phyloP scores from a whole-genome alignment of 1,284 basidiomycete genomes.

The Cryptococcus sp. region DNA sequence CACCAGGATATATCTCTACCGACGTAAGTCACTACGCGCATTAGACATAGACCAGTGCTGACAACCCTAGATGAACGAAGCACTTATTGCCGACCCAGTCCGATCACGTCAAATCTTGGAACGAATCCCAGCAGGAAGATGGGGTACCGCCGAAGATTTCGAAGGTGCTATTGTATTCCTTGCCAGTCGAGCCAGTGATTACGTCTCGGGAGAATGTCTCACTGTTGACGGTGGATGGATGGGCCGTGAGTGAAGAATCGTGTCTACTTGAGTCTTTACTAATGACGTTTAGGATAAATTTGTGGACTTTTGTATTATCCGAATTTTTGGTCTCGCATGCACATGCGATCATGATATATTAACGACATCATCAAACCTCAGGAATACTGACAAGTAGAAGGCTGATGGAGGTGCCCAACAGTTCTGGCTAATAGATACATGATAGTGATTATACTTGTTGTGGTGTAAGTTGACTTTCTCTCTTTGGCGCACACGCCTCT shows the following conservation, averaged over 20 bases:
- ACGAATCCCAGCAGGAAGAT: conserved; percentile 83
- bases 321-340: no score
- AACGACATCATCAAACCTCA: no score
- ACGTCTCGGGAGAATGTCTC: conserved; percentile 74
- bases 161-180: conserved; percentile 87
- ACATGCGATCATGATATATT: no score
- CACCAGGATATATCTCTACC: conserved; percentile 87
- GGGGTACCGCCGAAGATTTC: conserved; percentile 85
- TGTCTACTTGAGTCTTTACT: no score
- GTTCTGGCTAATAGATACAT: no score
- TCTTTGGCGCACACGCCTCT: not conserved
- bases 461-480: no score
- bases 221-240: conserved; percentile 50
- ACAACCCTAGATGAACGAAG: conserved; percentile 42
- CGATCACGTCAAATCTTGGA: conserved; percentile 79
- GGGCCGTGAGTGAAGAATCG: conserved; percentile 31
- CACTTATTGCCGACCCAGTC: conserved; percentile 44
- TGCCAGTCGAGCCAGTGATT: conserved; percentile 77
- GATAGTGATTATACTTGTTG: no score
- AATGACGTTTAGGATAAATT: no score
- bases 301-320: no score
- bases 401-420: no score
- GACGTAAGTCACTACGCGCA: conserved; percentile 61
- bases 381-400: no score
- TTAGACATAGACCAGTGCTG: not conserved